Base-by-base conservation (phyloP, 2,329 filamentous ascomycete species). In the Stagonosporopsis chrysanthemi region DNA sequence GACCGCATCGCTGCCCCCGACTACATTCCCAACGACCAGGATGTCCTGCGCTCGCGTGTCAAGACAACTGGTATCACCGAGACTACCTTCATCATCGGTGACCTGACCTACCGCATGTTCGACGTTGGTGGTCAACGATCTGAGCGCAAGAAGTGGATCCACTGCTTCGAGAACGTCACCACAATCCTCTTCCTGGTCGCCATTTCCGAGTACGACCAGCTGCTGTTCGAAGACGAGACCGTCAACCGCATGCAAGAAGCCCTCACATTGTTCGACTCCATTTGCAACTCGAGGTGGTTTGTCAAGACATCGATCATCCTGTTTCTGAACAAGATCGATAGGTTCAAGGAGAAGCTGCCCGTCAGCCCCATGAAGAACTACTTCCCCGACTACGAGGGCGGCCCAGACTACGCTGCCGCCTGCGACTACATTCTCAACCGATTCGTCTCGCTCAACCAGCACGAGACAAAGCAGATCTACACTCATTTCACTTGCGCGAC, bases 381-480 rank as follows among this genome's bases (percentile, higher is more conserved):
- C 79, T 90, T 89, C 82, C 86, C 87, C 41, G 88, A 90, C 72
- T 90, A 89, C 75, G 94, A 98, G 82, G 85, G 82, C 67, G 95
- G 95, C 69, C 90, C 96, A 68, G 94, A 99, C 80, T 99, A 99
- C 75, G 89, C 90, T 38, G 90, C 92, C 48, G 95, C 95, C 35
- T 99, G 95, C 82, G 94, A 99, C 79, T 99, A 99, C 82, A 98
- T 99, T 73, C 86, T 99, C 62, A 98, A 98, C 85, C 88, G 95
- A 76, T 99, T 99, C 80, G 95, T 98, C 72, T 95, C 91, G 76
- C 83, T 99, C 76, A 99, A 99, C 83, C 95, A 98, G 81, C 94
- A 97, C 78, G 95, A 98, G 83, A 97, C 92, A 52, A 99, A 99
- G 85, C 95, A 99, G 79, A 98, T 99, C 78, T 99, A 99, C 84